These are phyloP conservation scores for Citrus mangshanensis DNA, from an alignment of 345 rosid species.

Conservation along the genomic window DNA sequence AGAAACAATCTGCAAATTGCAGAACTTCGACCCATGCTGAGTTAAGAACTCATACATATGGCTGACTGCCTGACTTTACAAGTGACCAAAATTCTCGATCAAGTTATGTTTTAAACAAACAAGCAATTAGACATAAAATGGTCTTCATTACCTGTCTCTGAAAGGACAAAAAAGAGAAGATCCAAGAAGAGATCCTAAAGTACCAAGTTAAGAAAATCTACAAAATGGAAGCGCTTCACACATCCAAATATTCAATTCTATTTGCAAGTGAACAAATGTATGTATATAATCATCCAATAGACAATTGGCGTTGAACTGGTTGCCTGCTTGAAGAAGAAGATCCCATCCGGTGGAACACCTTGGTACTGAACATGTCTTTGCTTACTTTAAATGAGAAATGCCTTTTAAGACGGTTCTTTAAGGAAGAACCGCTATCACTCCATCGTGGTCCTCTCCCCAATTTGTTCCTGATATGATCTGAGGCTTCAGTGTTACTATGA, in stretches of 20 bases:
- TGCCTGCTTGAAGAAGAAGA: constrained; percentile 30
- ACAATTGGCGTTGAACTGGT: constrained; percentile 14
- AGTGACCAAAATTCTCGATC: neutral
- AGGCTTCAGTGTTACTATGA: constrained; percentile 25
- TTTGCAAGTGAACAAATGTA: constrained; percentile 13
- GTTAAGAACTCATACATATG: neutral
- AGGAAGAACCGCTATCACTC: constrained; percentile 39
- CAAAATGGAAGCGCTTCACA: constrained; percentile 11
- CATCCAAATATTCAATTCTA: constrained; percentile 13
- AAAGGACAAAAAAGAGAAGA: neutral
- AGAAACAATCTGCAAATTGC: neutral
- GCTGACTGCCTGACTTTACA: neutral
- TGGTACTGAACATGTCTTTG: constrained; percentile 24
- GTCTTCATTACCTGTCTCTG: neutral
- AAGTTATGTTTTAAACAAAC: neutral
- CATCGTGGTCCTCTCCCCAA: constrained; percentile 23
- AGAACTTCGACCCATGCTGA: neutral
- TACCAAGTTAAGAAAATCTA: neutral
- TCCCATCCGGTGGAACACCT: constrained; percentile 31
- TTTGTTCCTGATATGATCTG: constrained; percentile 33
- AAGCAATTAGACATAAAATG: constrained; percentile 5
- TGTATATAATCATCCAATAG: constrained; percentile 22
- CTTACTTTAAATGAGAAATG: constrained; percentile 40
- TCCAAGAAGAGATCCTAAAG: neutral
- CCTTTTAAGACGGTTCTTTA: constrained; percentile 43